Base-by-base conservation (phyloP, 73 alveolate species). In the Stentor roeselii region DNA sequence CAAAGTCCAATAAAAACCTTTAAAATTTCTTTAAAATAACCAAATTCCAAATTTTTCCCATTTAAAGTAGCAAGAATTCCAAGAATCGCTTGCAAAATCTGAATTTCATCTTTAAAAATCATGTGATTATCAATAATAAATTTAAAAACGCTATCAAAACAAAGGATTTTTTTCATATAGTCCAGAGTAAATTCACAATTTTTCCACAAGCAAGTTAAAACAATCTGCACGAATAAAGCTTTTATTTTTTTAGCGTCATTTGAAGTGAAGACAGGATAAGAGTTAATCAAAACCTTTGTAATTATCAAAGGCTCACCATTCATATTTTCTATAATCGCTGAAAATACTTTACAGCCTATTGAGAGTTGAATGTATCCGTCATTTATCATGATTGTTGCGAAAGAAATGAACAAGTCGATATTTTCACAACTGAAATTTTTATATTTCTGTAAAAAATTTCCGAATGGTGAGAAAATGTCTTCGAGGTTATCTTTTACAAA, bases 271-370 rank as follows among this genome's bases (percentile, higher is more conserved):
- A 50, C 67, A 50, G 67, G 67, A 21, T 50, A 50, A 50, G 67
- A 50, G 21, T 50, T 50, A 11, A 50, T 21, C 21, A 50, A 50
- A 6, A 50, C 67, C 67, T 50, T 6, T 11, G 67, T 50, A 11
- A 50, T 50, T 11, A 21, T 50, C 6, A 11, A 50, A 50, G 67
- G 67, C 6, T 50, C 67, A 6, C 6, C 6, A 11, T 50, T 6
- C 6, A 50, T 34, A 67, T 67, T 67, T 67, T 67, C 80, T 27
- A 67, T n/a, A 30, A 67, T 67, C 37, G 80, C 80, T 34, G 34
- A 27, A 67, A 67, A 67, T 27, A 67, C 34, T 34, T 67, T 67
- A 32, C 80, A 67, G 2, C 80, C 80, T 21, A 32, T 67, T 27
- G 37, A 14, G 11, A 34, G 21, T 67, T 67, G 42, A 15, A 21